These are phyloP conservation scores for Aureobasidium lini DNA, from an alignment of 2,329 filamentous ascomycete species.

Conservation along the genomic window DNA sequence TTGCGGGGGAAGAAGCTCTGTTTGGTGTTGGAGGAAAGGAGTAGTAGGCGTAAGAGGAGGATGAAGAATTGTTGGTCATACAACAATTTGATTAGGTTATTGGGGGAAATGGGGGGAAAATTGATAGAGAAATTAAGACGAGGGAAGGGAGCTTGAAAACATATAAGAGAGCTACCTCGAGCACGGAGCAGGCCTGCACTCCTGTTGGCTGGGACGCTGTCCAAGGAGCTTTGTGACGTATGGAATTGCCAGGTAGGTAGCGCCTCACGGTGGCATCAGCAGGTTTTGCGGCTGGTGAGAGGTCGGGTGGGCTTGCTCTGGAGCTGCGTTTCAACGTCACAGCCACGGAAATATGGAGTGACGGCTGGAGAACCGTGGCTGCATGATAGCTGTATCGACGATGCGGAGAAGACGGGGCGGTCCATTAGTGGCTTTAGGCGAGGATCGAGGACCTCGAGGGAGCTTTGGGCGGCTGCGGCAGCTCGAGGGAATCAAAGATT, in stretches of 20 bases:
- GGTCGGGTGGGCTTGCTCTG: conserved; percentile 9
- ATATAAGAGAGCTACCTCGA: conserved; percentile 11
- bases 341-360: conserved; percentile 10
- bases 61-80: conserved; percentile 42
- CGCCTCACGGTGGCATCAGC: conserved; percentile 12
- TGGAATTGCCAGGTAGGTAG: conserved; percentile 9
- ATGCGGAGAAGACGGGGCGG: conserved; percentile 9
- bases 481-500: background rate
- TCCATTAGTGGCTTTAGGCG: conserved; percentile 1
- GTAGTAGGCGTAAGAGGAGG: conserved; percentile 40
- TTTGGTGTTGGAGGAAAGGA: conserved; percentile 45
- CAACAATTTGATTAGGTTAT: conserved; percentile 22
- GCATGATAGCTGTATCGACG: conserved; percentile 8
- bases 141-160: conserved; percentile 10
- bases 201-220: background rate
- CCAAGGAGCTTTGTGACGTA: conserved; percentile 6
- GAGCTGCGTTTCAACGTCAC: conserved; percentile 10
- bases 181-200: conserved; percentile 7
- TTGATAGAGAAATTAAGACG: conserved; percentile 5
- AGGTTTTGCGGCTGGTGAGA: conserved; percentile 14
- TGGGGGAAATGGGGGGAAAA: conserved; percentile 11
- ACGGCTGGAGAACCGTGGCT: conserved; percentile 10
- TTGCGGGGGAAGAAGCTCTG: conserved; percentile 30
- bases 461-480: background rate
- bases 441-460: conserved; percentile 6